Evolutionary conservation across 2,329 filamentous ascomycete genomes (phyloP), one percentile per base, ranked within the genome.

Genomic region (Neopestalotiopsis clavispora): DNA sequence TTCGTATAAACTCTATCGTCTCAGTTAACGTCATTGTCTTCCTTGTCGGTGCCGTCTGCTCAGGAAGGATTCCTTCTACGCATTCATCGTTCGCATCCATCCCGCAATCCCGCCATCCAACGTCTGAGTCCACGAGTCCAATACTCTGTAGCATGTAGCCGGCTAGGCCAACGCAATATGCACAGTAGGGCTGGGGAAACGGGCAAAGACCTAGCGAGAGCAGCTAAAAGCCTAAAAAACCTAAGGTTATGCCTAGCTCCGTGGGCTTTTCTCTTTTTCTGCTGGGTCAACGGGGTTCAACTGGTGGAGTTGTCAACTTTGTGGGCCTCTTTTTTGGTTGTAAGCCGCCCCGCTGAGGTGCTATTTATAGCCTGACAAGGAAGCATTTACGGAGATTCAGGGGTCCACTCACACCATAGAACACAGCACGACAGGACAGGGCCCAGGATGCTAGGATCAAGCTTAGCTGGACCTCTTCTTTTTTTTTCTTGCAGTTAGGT

Each of bases 341-440:
- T 61, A 61, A 61, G 59, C 34, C n/a, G 30, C 30, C 30, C 32
- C 32, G 32, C 30, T 40, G 59, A 38, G 28, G 17, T 60, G n/a
- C 63, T 65, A 65, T 65, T 65, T 57, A 65, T 65, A 65, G 63
- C 14, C 42, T 64, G 28, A 20, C 23, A 38, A 30, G 34, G n/a
- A 34, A 62, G 60, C 60, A 64, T 32, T 17, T 20, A 49, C 61
- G 14, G 28, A 65, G 40, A 32, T 28, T 49, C 42, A 32, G 49
- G 49, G 63, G 42, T 57, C 63, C 63, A 65, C 63, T 65, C 63
- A 65, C 42, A 65, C 63, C 14, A 20, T 20, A 38, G 30, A 20
- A 38, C 10, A 38, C 34, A 38, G 34, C 34, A 38, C n/a, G 60
- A 34, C 60, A 62, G 17, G 59, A n/a, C 28, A 62, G 60, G n/a